phyloP scores from a whole-genome alignment of 345 rosid species.

The Turnera subulata region DNA sequence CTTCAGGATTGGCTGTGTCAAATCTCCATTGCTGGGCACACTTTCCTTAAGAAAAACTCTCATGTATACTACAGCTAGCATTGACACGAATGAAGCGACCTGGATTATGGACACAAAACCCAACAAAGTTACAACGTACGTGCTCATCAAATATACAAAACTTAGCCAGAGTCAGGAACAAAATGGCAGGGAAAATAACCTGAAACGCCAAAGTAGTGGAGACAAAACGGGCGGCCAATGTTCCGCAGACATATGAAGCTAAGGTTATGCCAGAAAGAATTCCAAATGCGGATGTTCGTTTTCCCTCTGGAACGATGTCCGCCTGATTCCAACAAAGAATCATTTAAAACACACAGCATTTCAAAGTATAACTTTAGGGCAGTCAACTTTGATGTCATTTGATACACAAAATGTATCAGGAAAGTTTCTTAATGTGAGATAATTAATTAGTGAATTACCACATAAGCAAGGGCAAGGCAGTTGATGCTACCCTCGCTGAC shows the following conservation, averaged over 20 bases:
- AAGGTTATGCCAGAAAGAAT: conserved; percentile 52
- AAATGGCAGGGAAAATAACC: conserved; percentile 29
- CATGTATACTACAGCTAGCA: conserved; percentile 67
- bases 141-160: no score
- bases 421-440: no score
- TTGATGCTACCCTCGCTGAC: conserved; percentile 54
- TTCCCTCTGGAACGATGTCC: conserved; percentile 42
- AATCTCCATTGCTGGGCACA: conserved; percentile 15
- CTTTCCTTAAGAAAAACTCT: conserved; percentile 69
- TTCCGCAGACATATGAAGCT: conserved; percentile 50
- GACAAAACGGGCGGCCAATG: conserved; percentile 72
- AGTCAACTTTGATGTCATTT: no score
- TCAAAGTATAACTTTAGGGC: no score
- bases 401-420: background rate
- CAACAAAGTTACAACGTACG: no score
- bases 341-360: no score
- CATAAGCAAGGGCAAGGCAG: conserved; percentile 80
- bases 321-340: conserved; percentile 43
- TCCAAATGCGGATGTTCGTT: conserved; percentile 65
- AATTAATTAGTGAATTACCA: conserved; percentile 37
- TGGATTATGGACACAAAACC: conserved; percentile 21
- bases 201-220: conserved; percentile 50
- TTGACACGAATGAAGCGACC: conserved; percentile 56
- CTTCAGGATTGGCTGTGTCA: conserved; percentile 48
- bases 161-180: no score